Conservation (phyloP, 2,329 filamentous ascomycete species). For the Penicillium sumatraense region DNA sequence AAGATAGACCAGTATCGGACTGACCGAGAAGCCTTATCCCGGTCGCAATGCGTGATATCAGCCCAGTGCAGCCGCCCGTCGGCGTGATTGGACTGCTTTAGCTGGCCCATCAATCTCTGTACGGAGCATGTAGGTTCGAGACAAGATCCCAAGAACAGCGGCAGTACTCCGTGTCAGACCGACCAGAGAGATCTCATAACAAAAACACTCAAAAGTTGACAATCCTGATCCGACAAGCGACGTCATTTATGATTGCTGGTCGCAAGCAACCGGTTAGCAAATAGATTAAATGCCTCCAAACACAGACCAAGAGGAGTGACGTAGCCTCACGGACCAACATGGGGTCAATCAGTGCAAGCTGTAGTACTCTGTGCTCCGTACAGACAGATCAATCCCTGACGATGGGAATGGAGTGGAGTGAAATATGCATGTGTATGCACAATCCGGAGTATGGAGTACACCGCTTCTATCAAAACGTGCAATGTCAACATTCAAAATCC, state of each 20-base stretch:
- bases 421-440: not conserved
- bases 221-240: not conserved
- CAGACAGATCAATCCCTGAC: not conserved
- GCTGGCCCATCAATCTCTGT: no score
- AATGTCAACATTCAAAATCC: not conserved
- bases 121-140: no score
- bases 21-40: conserved; percentile 16
- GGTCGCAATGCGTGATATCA: conserved; percentile 7
- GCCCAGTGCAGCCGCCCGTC: conserved; percentile 11
- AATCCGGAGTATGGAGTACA: not conserved
- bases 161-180: no score
- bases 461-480: not conserved
- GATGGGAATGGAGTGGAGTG: not conserved
- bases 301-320: conserved; percentile 17
- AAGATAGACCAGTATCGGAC: conserved; percentile 13
- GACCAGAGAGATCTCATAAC: not conserved
- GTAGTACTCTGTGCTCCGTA: no score
- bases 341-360: conserved; percentile 12
- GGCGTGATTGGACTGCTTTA: conserved; percentile 17
- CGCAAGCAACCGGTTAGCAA: not conserved
- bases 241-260: not conserved
- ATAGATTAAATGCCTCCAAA: conserved; percentile 6
- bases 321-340: conserved; percentile 25
- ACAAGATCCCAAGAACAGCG: no score
- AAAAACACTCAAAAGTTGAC: not conserved